Conservation (phyloP, 2,329 filamentous ascomycete species). For the Ceratocystis cacaofunesta region DNA sequence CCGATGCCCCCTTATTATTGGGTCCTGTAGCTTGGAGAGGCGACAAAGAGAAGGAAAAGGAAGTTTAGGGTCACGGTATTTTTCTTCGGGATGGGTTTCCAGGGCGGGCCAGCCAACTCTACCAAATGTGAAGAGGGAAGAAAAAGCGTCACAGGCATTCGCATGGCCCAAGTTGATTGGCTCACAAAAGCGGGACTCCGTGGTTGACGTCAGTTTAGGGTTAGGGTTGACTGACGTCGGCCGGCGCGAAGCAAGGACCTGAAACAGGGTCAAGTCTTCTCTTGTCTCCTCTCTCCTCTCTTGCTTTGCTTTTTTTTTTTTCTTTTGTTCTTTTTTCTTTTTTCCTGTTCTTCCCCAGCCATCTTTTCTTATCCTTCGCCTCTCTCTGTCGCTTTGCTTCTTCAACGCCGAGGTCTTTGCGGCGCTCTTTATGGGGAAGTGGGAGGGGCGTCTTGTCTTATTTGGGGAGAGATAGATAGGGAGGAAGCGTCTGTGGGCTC, state of each 20-base stretch:
- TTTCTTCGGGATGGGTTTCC: neutral
- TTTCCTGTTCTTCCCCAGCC: neutral
- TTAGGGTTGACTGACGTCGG: neutral
- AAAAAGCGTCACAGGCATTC: neutral
- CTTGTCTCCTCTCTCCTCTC: neutral
- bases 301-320: neutral
- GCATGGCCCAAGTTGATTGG: neutral
- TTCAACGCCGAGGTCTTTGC: neutral
- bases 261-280: neutral
- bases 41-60: neutral
- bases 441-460: neutral
- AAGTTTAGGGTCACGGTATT: no score
- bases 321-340: neutral
- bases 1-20: neutral
- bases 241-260: neutral
- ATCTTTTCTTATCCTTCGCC: neutral
- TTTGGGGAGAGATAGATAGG: neutral
- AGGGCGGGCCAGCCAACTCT: neutral
- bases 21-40: neutral
- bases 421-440: neutral
- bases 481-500: neutral
- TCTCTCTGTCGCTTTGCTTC: no score
- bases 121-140: neutral
- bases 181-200: neutral
- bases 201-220: neutral